A percentile compares a stretch with the other conserved stretches of the same genome.
These are phyloP conservation scores for Xylariales sp. DNA, from an alignment of 2,329 filamentous ascomycete genomes.

Conservation along the genomic window DNA sequence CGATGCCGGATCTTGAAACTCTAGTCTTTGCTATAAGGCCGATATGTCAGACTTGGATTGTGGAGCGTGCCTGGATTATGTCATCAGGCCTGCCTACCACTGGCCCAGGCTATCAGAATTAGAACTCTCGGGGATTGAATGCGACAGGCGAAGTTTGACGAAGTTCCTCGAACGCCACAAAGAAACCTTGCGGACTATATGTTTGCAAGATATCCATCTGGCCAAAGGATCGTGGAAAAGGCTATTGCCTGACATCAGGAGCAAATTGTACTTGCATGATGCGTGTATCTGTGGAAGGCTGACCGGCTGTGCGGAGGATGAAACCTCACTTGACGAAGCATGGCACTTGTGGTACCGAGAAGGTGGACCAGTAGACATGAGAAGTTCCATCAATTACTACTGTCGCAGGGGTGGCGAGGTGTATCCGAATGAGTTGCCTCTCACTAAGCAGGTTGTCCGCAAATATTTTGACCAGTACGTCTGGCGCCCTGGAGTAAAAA, in stretches of 20 bases:
- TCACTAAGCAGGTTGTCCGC: background rate
- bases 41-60: background rate
- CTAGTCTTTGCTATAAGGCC: background rate
- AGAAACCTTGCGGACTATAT: background rate
- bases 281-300: background rate
- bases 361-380: background rate
- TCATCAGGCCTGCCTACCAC: background rate
- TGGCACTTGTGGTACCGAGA: background rate
- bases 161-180: background rate
- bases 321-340: background rate
- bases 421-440: slow-evolving; percentile 5
- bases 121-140: background rate
- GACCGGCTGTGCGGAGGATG: background rate
- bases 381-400: slow-evolving; percentile 5
- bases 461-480: slow-evolving; percentile 6
- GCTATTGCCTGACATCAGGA: background rate
- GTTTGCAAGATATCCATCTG: background rate
- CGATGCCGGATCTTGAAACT: background rate
- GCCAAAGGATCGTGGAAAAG: background rate
- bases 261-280: background rate
- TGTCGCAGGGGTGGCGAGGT: background rate
- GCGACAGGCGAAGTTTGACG: background rate
- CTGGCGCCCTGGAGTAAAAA: background rate
- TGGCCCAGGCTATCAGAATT: background rate
- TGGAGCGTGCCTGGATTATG: background rate